A percentile compares a stretch with the other conserved stretches of the same genome.
Conservation (phyloP, 2,329 filamentous ascomycete genomes). For the Sarocladium oryzae region DNA sequence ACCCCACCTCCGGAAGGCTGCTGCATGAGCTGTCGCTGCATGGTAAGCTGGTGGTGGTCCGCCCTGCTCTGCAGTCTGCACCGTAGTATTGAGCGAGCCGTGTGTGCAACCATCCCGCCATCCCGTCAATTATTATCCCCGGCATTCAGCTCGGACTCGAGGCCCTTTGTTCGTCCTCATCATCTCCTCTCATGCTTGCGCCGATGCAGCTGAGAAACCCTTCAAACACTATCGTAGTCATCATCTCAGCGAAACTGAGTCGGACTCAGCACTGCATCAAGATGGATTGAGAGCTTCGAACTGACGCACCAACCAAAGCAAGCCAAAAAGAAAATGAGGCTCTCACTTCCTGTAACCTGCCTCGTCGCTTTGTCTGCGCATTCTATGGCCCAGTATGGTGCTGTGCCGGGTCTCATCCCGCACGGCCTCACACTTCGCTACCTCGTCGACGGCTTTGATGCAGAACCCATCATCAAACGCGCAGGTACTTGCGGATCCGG, state of each 20-base stretch:
- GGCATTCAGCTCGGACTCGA: background rate
- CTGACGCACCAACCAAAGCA: too few relatives aligned
- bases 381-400: conserved; percentile 3
- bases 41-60: background rate
- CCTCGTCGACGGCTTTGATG: conserved; percentile 21
- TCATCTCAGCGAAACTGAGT: too few relatives aligned
- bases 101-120: conserved; percentile 1
- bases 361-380: background rate
- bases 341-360: background rate
- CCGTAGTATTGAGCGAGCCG: background rate
- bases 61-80: background rate
- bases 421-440: conserved; percentile 22
- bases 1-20: background rate
- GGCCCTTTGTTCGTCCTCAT: too few relatives aligned
- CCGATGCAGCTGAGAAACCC: too few relatives aligned
- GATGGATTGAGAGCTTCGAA: background rate
- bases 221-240: too few relatives aligned
- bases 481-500: conserved; percentile 19
- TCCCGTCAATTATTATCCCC: too few relatives aligned
- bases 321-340: conserved; percentile 7
- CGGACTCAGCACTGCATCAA: background rate
- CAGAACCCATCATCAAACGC: conserved; percentile 20
- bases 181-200: too few relatives aligned
- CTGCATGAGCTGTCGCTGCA: too few relatives aligned
- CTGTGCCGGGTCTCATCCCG: conserved; percentile 5